phyloP scores from a whole-genome alignment of 805 yeast genomes.

The Metschnikowia baotianmanensis region DNA sequence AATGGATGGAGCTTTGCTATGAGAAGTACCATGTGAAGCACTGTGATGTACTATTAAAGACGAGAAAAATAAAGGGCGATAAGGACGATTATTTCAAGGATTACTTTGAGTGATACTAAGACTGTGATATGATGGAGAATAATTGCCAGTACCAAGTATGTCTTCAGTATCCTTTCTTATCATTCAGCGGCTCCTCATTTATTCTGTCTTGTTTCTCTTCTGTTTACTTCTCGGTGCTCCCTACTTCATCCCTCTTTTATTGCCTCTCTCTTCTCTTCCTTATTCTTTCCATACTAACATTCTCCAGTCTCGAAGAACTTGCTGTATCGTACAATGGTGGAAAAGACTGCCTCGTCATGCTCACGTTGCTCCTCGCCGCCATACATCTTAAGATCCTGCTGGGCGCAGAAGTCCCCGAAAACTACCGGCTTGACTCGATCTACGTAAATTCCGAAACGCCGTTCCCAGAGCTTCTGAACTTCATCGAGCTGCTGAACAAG shows the following conservation, averaged over 20 bases:
- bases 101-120: too few relatives aligned
- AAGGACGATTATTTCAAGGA: too few relatives aligned
- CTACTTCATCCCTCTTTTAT: not conserved
- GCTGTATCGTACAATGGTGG: slow-evolving; percentile 95
- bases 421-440: slow-evolving; percentile 53
- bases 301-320: slow-evolving; percentile 43
- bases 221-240: not conserved
- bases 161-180: too few relatives aligned
- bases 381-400: slow-evolving; percentile 26
- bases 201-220: too few relatives aligned
- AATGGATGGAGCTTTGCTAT: too few relatives aligned
- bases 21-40: too few relatives aligned
- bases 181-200: too few relatives aligned
- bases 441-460: slow-evolving; percentile 74
- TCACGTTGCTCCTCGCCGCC: slow-evolving; percentile 67
- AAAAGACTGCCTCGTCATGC: slow-evolving; percentile 90
- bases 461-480: slow-evolving; percentile 66
- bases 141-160: too few relatives aligned
- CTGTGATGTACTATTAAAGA: too few relatives aligned
- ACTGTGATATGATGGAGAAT: too few relatives aligned
- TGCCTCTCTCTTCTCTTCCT: not conserved
- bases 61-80: too few relatives aligned
- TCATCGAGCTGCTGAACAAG: slow-evolving; percentile 54
- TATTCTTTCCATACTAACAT: not conserved
- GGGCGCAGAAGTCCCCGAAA: slow-evolving; percentile 20